Conservation (phyloP, 2,329 filamentous ascomycete genomes). For the Fusarium bulbicola region DNA sequence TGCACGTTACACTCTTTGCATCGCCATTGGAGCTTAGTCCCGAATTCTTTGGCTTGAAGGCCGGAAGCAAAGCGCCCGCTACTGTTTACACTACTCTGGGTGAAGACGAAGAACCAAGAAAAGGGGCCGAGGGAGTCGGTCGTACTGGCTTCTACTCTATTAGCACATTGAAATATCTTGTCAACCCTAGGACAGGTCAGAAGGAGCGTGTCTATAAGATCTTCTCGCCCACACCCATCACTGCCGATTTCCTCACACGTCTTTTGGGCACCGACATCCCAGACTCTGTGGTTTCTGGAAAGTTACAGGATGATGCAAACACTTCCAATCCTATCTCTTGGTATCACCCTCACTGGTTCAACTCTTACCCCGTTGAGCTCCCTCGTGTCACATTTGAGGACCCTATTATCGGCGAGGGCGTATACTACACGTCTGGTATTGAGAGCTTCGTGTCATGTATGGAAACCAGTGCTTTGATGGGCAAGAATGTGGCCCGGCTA, state of each 20-base stretch:
- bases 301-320: slow-evolving; percentile 48
- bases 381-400: slow-evolving; percentile 90
- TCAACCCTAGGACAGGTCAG: slow-evolving; percentile 66
- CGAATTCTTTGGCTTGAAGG: slow-evolving; percentile 73
- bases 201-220: slow-evolving; percentile 72
- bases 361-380: slow-evolving; percentile 86
- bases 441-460: slow-evolving; percentile 97
- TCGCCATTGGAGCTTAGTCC: slow-evolving; percentile 78
- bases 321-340: slow-evolving; percentile 70
- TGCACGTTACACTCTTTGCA: slow-evolving; percentile 91
- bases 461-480: slow-evolving; percentile 95
- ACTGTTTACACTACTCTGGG: slow-evolving; percentile 85
- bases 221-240: slow-evolving; percentile 66
- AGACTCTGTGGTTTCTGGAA: slow-evolving; percentile 47
- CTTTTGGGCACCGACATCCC: slow-evolving; percentile 62
- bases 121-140: slow-evolving; percentile 69
- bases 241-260: slow-evolving; percentile 60
- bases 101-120: slow-evolving; percentile 60
- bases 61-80: slow-evolving; percentile 69
- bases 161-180: slow-evolving; percentile 72
- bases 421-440: slow-evolving; percentile 80
- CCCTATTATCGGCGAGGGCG: slow-evolving; percentile 69
- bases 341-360: slow-evolving; percentile 80
- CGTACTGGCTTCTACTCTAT: slow-evolving; percentile 86
- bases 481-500: slow-evolving; percentile 81